Base-by-base conservation (phyloP, 2,329 filamentous ascomycete genomes). In the Epichloe brachyelytri region DNA sequence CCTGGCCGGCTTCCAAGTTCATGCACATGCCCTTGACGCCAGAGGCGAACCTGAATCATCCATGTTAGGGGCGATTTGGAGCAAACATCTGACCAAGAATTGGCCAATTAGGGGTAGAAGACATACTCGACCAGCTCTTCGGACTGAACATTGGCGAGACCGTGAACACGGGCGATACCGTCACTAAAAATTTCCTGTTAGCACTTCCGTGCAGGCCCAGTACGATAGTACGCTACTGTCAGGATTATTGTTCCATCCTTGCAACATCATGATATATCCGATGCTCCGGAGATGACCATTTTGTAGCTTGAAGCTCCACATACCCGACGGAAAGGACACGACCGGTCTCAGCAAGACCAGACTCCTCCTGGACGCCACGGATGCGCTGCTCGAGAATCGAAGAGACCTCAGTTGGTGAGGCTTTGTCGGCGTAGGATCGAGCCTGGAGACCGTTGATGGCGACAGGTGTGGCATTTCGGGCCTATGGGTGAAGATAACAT, bases 1-100 rank as follows among this genome's bases (percentile, higher is more conserved):
- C 93, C 78, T 97, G 93, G 74, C 93, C 93, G 75, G 93, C 93
- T 80, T 98, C 93, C 77, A 98, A 85, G 87, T 98, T 98, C 91
- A 98, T 97, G 88, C 91, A 97, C 93, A 98, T 98, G 75, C 93
- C 93, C 85, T 97, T 97, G 76, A 97, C 93, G 74, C 93, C 93
- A 61, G 93, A 98, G 68, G 93, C 88, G 80, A 98, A 98, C 81
- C 90, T 96, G 26, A 46, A 53, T 15, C n/a, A 26, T 12, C 26
- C 5, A 36, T n/a, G 50, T 62, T 59, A 64, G 55, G 44, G 52
- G 45, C 33, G 6, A 51, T 26, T 51, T 50, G 45, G 36, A 43
- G 49, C 51, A 44, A 54, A 8, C 5, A n/a, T 22, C 48, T 22
- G 49, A 45, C 12, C 12, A 20, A 10, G 33, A 30, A 30, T 11